Conservation (phyloP, 2,329 filamentous ascomycete species). For the Nigrospora osmanthi region DNA sequence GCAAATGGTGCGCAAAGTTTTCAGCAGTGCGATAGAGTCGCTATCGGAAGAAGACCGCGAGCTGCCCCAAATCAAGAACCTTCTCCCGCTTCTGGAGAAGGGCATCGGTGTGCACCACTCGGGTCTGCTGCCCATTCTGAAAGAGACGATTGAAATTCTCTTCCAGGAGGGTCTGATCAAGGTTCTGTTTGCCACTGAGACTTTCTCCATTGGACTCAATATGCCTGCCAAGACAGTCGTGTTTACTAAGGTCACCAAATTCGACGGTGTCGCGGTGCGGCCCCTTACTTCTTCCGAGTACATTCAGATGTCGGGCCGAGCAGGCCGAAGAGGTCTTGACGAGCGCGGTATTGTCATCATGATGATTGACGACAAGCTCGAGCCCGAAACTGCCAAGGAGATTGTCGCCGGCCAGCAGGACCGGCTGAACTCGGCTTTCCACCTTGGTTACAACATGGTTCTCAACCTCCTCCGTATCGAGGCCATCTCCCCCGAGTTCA, state of each 20-base stretch:
- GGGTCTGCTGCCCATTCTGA: conserved; percentile 86
- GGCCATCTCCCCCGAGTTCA: conserved; percentile 96
- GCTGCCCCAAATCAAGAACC: conserved; percentile 83
- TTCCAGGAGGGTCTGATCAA: conserved; percentile 99
- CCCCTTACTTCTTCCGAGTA: conserved; percentile 94
- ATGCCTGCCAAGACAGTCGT: conserved; percentile 99
- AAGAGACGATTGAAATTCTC: conserved; percentile 97
- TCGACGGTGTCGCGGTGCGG: conserved; percentile 72
- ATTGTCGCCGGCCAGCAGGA: conserved; percentile 97
- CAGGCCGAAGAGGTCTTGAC: conserved; percentile 92
- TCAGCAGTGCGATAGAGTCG: conserved; percentile 85
- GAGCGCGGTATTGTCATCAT: conserved; percentile 98
- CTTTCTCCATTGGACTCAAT: conserved; percentile 96
- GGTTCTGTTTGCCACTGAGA: conserved; percentile 95
- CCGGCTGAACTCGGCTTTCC: conserved; percentile 93
- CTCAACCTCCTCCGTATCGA: conserved; percentile 95
- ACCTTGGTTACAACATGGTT: conserved; percentile 99
- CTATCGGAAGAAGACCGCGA: conserved; percentile 85
- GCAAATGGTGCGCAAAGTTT: conserved; percentile 88
- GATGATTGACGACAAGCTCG: conserved; percentile 97
- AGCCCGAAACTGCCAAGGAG: conserved; percentile 85
- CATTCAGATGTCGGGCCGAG: conserved; percentile 97
- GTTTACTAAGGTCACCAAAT: conserved; percentile 96
- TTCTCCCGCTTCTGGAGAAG: conserved; percentile 79
- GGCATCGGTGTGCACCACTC: conserved; percentile 98